Base-by-base conservation (phyloP, 163 green algal genomes). In the Coccomyxa subellipsoidea region DNA sequence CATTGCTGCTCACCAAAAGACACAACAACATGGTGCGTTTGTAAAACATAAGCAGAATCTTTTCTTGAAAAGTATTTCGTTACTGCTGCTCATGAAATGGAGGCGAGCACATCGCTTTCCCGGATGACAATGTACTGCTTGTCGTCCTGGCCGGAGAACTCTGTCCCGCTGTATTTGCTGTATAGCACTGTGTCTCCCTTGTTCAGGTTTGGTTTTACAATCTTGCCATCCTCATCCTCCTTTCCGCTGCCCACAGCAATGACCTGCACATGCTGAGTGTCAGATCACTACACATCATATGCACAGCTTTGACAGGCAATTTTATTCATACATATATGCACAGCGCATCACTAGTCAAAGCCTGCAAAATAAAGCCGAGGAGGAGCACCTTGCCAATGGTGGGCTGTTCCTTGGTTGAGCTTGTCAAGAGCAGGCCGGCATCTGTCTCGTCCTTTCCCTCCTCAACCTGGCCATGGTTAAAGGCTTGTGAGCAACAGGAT, bases 121-220 rank as follows among this genome's bases (percentile, higher is more conserved):
- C 92, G 87, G 32, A 98, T 90, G 5, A 98, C 93, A 77, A 98
- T 96, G 90, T 94, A 98, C 69, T 90, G 34, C 35, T 88, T 89
- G 71, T 92, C 93, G 69, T 94, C 88, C 81, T 94, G 85, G 78
- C 92, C 92, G 83, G 96, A 90, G 81, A 98, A 97, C 86, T 97
- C 96, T 34, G 90, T 93, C 53, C 95, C 96, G 66, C 88, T 93
- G 91, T 95, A 98, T 86, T 97, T 97, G 78, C 82, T 91, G 91
- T 99, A 99, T 78, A 99, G 90, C 31, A 99, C 96, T 38, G 89
- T 96, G 78, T 89, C 86, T 70, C 96, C 96, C 35, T 92, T 91
- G 0, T 78, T 77, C 21, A 98, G 82, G 72, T 91, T 94, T 40
- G 94, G 89, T 77, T 88, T 85, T 40, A 92, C 71, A 66, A 89